Conservation (phyloP, 208 protist species). For the Leishmania lainsoni region DNA sequence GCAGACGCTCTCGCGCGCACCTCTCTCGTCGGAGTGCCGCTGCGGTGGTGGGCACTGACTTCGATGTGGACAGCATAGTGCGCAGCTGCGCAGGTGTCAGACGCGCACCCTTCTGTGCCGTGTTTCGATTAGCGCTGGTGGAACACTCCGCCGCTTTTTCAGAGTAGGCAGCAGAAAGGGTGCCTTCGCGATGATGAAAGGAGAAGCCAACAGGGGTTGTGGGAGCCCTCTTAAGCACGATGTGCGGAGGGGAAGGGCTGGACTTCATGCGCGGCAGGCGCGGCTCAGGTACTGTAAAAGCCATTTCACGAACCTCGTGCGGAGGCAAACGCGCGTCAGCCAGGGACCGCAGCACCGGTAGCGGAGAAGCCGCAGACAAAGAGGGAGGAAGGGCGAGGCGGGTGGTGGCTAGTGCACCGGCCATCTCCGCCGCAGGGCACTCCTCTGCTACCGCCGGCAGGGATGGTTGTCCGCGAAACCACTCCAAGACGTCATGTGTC, state of each 20-base stretch:
- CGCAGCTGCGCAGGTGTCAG: slow-evolving; percentile 30
- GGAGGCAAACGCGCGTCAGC: slow-evolving; percentile 42
- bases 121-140: not conserved
- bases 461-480: slow-evolving; percentile 12
- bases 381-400: not conserved
- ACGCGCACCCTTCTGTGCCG: not conserved
- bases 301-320: slow-evolving; percentile 77
- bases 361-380: not conserved
- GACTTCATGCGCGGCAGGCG: slow-evolving; percentile 45
- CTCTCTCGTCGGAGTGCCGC: slow-evolving; percentile 68
- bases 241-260: slow-evolving; percentile 2
- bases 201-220: slow-evolving; percentile 41
- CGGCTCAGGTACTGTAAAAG: slow-evolving; percentile 63
- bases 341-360: slow-evolving; percentile 18
- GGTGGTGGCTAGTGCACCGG: not conserved
- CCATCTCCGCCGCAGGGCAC: not conserved
- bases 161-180: not conserved
- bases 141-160: not conserved
- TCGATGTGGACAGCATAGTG: slow-evolving; percentile 38
- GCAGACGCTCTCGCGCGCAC: slow-evolving; percentile 41
- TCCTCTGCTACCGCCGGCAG: not conserved
- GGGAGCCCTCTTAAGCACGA: slow-evolving; percentile 10
- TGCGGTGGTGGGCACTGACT: slow-evolving; percentile 48
- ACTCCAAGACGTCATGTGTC: slow-evolving; percentile 26
- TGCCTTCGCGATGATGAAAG: slow-evolving; percentile 28